These are phyloP conservation scores for Cardamine chenopodiifolia DNA, from an alignment of 345 rosid genomes.

Conservation along the genomic window DNA sequence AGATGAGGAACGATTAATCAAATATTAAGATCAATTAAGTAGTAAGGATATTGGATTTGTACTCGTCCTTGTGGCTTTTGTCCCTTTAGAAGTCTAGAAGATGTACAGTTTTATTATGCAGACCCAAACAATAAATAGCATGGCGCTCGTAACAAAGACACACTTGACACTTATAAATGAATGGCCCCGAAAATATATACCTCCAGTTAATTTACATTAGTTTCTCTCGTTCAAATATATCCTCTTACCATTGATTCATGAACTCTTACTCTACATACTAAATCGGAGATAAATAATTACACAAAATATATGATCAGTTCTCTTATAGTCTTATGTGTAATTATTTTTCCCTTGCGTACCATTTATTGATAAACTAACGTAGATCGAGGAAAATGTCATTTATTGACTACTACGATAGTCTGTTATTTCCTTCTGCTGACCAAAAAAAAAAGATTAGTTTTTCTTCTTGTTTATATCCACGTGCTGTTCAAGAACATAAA, in stretches of 20 bases:
- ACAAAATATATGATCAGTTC: background rate
- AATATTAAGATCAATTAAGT: too few relatives aligned
- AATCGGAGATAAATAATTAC: background rate
- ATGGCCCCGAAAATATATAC: conserved; percentile 18
- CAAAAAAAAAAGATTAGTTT: too few relatives aligned
- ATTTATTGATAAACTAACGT: background rate
- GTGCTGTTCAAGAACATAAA: background rate
- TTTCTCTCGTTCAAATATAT: background rate
- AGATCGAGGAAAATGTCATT: background rate
- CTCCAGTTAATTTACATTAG: conserved; percentile 14
- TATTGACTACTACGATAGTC: background rate
- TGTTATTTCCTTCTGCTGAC: too few relatives aligned
- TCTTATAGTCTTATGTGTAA: background rate
- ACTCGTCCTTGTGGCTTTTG: too few relatives aligned
- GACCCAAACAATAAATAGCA: conserved; percentile 20
- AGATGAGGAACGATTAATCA: too few relatives aligned
- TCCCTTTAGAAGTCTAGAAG: too few relatives aligned
- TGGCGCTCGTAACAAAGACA: conserved; percentile 26
- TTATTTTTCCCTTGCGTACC: background rate
- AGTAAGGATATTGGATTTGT: too few relatives aligned
- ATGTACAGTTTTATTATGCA: too few relatives aligned
- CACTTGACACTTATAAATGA: background rate
- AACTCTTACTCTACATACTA: background rate
- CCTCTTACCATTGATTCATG: background rate
- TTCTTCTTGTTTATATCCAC: background rate